phyloP scores from a whole-genome alignment of 2,329 filamentous ascomycete genomes.

The Colletotrichum salicis region DNA sequence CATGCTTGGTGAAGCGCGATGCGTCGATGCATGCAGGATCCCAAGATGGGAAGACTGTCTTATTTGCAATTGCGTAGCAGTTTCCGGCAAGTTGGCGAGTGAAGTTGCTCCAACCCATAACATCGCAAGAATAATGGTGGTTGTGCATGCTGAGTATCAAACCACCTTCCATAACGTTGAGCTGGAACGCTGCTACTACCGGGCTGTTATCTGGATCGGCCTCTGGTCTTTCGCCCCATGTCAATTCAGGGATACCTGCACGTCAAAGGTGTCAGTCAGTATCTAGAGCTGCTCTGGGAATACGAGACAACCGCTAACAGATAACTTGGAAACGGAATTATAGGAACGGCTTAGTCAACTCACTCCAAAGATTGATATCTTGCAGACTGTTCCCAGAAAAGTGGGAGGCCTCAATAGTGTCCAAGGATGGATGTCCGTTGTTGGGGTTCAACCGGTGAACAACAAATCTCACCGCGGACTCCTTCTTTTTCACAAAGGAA shows the following conservation, averaged over 20 bases:
- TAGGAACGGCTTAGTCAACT: too few species aligned
- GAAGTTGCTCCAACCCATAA: conserved; percentile 54
- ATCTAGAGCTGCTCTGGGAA: too few species aligned
- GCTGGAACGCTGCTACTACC: conserved; percentile 49
- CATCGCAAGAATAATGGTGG: conserved; percentile 55
- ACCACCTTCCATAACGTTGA: conserved; percentile 53
- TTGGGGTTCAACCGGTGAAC: background rate
- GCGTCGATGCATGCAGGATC: conserved; percentile 48
- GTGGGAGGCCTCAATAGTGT: background rate
- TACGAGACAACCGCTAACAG: too few species aligned
- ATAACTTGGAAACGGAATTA: too few species aligned
- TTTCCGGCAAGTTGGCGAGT: conserved; percentile 55
- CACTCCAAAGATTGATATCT: conserved; percentile 4
- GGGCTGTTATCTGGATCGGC: conserved; percentile 48
- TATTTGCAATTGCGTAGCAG: conserved; percentile 47
- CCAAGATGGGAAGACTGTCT: conserved; percentile 46
- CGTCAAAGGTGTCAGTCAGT: too few species aligned
- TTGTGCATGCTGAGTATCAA: conserved; percentile 53
- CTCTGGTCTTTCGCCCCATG: conserved; percentile 47
- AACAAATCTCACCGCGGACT: background rate
- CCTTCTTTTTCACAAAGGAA: background rate
- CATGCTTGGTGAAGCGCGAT: conserved; percentile 45
- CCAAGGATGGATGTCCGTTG: background rate
- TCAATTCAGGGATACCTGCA: background rate
- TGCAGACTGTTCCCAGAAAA: background rate